Evolutionary conservation across 208 protist species (phyloP).

Genomic region (Trypanosomatidae sp.): DNA sequence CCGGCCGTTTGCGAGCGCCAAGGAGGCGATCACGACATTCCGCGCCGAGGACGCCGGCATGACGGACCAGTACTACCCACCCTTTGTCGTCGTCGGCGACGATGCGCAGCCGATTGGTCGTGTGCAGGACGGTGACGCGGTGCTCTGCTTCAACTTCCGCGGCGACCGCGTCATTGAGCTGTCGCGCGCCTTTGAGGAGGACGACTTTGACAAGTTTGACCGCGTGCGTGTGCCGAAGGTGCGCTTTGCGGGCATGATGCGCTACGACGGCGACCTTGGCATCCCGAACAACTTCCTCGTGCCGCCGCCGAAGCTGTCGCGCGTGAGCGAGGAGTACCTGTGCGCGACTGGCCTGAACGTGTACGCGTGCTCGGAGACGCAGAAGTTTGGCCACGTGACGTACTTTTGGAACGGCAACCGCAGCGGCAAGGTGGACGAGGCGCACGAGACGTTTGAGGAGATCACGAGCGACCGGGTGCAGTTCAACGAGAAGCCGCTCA

Average conservation of each 20-base stretch:
- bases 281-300: conserved; percentile 93
- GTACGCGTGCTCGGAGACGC: conserved; percentile 92
- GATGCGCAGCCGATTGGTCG: conserved; percentile 70
- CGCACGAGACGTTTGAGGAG: conserved; percentile 86
- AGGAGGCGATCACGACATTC: conserved; percentile 84
- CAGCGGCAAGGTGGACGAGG: conserved; percentile 81
- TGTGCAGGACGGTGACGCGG: conserved; percentile 90
- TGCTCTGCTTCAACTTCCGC: conserved; percentile 93
- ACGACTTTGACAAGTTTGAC: conserved; percentile 87
- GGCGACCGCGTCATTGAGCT: conserved; percentile 93
- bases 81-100: conserved; percentile 76
- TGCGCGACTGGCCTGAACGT: conserved; percentile 66
- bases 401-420: conserved; percentile 97
- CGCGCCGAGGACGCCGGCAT: conserved; percentile 66
- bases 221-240: conserved; percentile 85
- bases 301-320: conserved; percentile 76
- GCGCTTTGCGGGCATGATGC: conserved; percentile 91
- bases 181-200: conserved; percentile 88
- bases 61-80: conserved; percentile 90
- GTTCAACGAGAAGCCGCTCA: conserved; percentile 90
- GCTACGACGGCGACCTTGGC: conserved; percentile 91
- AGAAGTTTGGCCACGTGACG: conserved; percentile 95
- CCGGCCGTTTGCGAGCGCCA: conserved; percentile 65
- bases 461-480: conserved; percentile 85
- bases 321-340: conserved; percentile 87